Evolutionary conservation across 805 yeast species (phyloP).

Genomic region (Saccharomyces kudriavzevii): DNA sequence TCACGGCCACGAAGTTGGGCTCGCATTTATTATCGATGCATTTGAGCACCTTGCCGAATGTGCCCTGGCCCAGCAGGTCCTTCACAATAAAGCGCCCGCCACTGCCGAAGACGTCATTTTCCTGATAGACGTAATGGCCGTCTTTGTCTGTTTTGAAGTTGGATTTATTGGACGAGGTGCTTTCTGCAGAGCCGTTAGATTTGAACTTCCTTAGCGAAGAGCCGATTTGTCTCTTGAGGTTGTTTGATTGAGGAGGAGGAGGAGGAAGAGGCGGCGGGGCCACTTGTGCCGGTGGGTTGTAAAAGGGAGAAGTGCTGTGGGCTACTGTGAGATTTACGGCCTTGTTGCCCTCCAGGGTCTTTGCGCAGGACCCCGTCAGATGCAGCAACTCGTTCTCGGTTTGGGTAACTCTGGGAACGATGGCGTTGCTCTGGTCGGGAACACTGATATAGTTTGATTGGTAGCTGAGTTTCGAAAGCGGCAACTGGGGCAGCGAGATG

Average conservation of each 20-base stretch:
- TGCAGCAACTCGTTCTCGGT: constrained; percentile 27
- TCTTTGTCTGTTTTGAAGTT: constrained; percentile 43
- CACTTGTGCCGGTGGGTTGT: constrained; percentile 5
- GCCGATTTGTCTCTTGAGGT: background rate
- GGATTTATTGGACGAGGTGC: background rate
- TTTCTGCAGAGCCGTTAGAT: background rate
- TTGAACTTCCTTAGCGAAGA: background rate
- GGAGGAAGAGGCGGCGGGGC: background rate
- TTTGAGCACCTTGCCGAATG: constrained; percentile 96
- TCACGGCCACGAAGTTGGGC: constrained; percentile 62
- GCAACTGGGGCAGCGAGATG: constrained; percentile 46
- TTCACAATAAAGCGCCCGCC: constrained; percentile 59
- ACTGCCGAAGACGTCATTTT: constrained; percentile 53
- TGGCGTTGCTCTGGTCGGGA: constrained; percentile 1
- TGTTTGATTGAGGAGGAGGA: background rate
- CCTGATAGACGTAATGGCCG: constrained; percentile 62
- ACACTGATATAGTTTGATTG: constrained; percentile 4
- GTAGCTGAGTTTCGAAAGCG: constrained; percentile 40
- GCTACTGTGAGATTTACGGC: constrained; percentile 17
- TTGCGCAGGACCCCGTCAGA: constrained; percentile 27
- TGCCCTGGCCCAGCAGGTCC: constrained; percentile 82
- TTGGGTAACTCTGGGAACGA: constrained; percentile 12
- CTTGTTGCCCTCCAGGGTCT: constrained; percentile 28
- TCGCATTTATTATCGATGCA: constrained; percentile 50
- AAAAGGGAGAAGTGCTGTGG: constrained; percentile 15